Evolutionary conservation across 2,329 filamentous ascomycete species (phyloP), one percentile per base, ranked within the genome.

Genomic region (Neocucurbitaria cava): DNA sequence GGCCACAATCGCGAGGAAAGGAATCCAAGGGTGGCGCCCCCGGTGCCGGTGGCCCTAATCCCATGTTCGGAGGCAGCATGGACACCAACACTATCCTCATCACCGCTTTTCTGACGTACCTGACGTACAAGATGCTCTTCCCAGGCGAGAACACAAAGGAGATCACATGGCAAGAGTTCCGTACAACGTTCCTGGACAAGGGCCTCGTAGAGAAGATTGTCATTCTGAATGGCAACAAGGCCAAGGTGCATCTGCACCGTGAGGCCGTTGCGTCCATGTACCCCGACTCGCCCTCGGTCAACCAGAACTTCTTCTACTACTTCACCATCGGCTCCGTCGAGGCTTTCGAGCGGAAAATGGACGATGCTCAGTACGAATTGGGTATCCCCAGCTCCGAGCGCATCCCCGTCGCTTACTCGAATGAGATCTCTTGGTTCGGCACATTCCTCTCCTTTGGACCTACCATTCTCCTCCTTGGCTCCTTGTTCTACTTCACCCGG

Each of bases 131-230:
- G 51, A 81, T 85, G 60, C 78, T 94, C 52, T 83, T 91, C 54
- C 88, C 88, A 3, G 83, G 84, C 18, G 87, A 90, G 59, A 83
- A 82, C 58, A 82, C 80, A 50, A 82, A 87, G 69, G 94, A 99
- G 73, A 97, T 99, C 54, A 98, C 95, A 50, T 99, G 92, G 91
- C 93, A 99, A 78, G 95, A 99, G 78, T 91, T 99, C 79, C 84
- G 91, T 59, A 93, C 87, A 65, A 95, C 92, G 28, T 98, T 96
- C 82, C 82, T 99, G 56, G 92, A 97, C 78, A 97, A 96, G 82
- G 95, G 95, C 7, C 83, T 99, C 21, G 93, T 99, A 18, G 91
- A 97, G 79, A 97, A 93, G 80, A 84, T 99, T 64, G 88, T 88
- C 17, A 88, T 96, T 30, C 85, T 96, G 46, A 87, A 92, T 65